Evolutionary conservation across 495 filamentous ascomycete species (phyloP).

Genomic region (Penicillium daleae): DNA sequence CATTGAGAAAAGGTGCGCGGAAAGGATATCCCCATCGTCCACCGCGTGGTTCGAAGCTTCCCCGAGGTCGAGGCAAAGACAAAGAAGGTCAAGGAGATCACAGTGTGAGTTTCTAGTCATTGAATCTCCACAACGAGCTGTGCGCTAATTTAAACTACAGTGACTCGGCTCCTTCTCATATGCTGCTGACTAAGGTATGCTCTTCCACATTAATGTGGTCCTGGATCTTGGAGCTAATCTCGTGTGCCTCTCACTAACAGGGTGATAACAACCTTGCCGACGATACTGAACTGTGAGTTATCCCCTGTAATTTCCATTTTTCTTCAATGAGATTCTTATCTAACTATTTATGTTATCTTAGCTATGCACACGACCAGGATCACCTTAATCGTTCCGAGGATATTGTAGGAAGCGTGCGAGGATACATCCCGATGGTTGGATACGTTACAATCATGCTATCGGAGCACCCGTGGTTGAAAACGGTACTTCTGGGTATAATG

Average conservation of each 20-base stretch:
- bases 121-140: not conserved
- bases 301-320: not conserved
- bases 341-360: not conserved
- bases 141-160: slow-evolving; percentile 24
- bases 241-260: slow-evolving; percentile 9
- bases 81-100: slow-evolving; percentile 46
- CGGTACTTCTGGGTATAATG: slow-evolving; percentile 91
- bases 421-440: slow-evolving; percentile 93
- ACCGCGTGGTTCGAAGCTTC: slow-evolving; percentile 58
- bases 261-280: slow-evolving; percentile 96
- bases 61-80: slow-evolving; percentile 49
- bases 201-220: not conserved
- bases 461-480: slow-evolving; percentile 98
- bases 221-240: not conserved
- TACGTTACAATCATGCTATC: slow-evolving; percentile 97
- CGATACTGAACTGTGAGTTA: slow-evolving; percentile 76
- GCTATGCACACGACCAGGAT: slow-evolving; percentile 74
- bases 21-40: slow-evolving; percentile 34
- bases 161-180: slow-evolving; percentile 32
- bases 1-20: slow-evolving; percentile 19
- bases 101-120: slow-evolving; percentile 29
- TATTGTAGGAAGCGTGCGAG: slow-evolving; percentile 91
- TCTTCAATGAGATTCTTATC: not conserved
- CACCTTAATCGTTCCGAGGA: slow-evolving; percentile 82
- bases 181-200: slow-evolving; percentile 79